phyloP scores from a whole-genome alignment of 1,284 basidiomycete genomes.

The Vanrija sp. region DNA sequence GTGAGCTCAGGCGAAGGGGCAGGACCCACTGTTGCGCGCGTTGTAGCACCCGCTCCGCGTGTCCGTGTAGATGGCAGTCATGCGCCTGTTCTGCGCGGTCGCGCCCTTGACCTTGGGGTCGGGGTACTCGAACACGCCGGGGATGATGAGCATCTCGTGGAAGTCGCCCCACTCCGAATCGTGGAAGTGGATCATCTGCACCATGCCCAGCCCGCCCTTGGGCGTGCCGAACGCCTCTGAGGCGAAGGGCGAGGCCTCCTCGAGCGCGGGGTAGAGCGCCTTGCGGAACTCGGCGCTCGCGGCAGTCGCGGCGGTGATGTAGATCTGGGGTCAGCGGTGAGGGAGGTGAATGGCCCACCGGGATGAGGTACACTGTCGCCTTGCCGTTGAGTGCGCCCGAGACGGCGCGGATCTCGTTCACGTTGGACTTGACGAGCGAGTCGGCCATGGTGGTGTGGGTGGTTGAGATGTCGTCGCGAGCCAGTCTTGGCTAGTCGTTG shows the following conservation, averaged over 20 bases:
- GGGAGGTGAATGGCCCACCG: too few relatives aligned
- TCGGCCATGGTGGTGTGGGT: too few relatives aligned
- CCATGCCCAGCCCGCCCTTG: constrained; percentile 1
- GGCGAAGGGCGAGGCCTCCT: neutral
- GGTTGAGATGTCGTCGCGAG: too few relatives aligned
- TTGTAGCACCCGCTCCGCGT: constrained; percentile 7
- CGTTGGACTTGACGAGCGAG: too few relatives aligned
- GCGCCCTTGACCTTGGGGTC: neutral
- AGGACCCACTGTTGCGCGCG: constrained; percentile 3
- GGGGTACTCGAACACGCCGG: constrained; percentile 4
- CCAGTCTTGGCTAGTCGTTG: too few relatives aligned
- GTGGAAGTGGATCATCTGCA: constrained; percentile 5
- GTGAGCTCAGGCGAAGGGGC: too few relatives aligned
- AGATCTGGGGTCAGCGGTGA: neutral
- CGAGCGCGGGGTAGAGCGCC: constrained; percentile 1
- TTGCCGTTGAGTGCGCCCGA: too few relatives aligned
- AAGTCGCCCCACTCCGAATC: constrained; percentile 1
- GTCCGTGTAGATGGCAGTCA: constrained; percentile 5
- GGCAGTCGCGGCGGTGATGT: neutral
- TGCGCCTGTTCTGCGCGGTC: neutral
- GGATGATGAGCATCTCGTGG: constrained; percentile 7
- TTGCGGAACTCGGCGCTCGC: neutral
- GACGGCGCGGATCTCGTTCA: too few relatives aligned
- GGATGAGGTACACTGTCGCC: too few relatives aligned
- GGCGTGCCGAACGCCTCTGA: neutral